Evolutionary conservation across 495 filamentous ascomycete species (phyloP).

Genomic region (Penicillium mononematosum): DNA sequence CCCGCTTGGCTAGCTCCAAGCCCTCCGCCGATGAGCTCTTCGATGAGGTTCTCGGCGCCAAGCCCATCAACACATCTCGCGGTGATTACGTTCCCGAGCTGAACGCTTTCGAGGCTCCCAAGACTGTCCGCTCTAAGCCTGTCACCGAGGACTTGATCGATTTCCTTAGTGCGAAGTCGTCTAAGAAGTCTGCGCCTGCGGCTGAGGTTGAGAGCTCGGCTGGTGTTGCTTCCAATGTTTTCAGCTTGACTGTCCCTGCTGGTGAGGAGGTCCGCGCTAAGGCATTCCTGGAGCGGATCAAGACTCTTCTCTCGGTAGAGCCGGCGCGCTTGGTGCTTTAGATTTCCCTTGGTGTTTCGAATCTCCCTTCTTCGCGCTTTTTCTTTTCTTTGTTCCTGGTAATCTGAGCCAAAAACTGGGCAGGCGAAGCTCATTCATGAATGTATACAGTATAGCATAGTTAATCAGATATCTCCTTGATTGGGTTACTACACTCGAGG

Average conservation of each 20-base stretch:
- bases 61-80: conserved; percentile 50
- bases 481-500: conserved; percentile 1
- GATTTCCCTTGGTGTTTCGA: conserved; percentile 21
- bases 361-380: conserved; percentile 13
- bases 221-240: conserved; percentile 64
- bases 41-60: conserved; percentile 78
- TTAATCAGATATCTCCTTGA: conserved; percentile 30
- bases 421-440: conserved; percentile 16
- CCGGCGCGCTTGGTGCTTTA: conserved; percentile 72
- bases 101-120: conserved; percentile 51
- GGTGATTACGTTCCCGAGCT: conserved; percentile 74
- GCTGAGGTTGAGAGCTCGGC: conserved; percentile 25
- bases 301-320: conserved; percentile 76
- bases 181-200: conserved; percentile 28
- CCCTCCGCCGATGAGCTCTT: conserved; percentile 81
- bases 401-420: conserved; percentile 17
- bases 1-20: conserved; percentile 56
- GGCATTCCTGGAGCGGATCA: conserved; percentile 79
- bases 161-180: conserved; percentile 58
- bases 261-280: conserved; percentile 77
- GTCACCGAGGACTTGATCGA: conserved; percentile 68
- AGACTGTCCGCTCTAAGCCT: conserved; percentile 27
- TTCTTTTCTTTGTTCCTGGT: conserved; percentile 21
- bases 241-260: conserved; percentile 72
- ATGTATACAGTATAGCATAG: conserved; percentile 38